Base-by-base conservation (phyloP, 2,329 filamentous ascomycete genomes). In the Emericellopsis atlantica region DNA sequence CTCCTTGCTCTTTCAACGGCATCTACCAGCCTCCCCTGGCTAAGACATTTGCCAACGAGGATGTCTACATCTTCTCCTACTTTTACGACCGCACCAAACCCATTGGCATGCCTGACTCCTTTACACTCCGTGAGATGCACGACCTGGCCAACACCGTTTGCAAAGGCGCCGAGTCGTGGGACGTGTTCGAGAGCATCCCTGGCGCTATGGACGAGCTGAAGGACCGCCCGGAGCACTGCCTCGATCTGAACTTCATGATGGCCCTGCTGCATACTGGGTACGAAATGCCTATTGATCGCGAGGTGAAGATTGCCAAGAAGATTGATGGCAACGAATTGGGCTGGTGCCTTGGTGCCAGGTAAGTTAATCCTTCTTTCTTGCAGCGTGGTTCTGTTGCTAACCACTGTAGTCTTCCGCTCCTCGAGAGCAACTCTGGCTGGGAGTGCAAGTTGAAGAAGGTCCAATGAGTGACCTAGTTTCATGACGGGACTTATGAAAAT, bases 271-370 rank as follows among this genome's bases (percentile, higher is more conserved):
- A 96, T 62, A 94, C 87, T 6, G 92, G 92, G 4, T 98, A 98
- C 55, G 92, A 96, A 51, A 95, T 98, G 87, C 90, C 90, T 4
- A 81, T 96, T 52, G 86, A 95, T 50, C 76, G 93, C 32, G 92
- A 98, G 63, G 88, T 98, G 49, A 90, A 85, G 72, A 94, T 95
- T 57, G 92, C 90, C 45, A 98, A 98, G 83, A 95, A 95, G 74
- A 94, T 98, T 57, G 90, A 93, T 68, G 81, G 80, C 43, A 95
- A 95, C 60, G 93, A 98, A 67, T 66, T 98, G 53, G 92, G 92
- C 32, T 98, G 92, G 92, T 96, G 90, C 66, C 71, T 98, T 55
- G 92, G 92, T 61, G 92, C 92, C 49, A 95, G 87, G 86, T 92
- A 69, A 67, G 81, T 55, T 21, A 41, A 9, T 32, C 7, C 11